Conservation (phyloP, 2,329 filamentous ascomycete species). For the Alternaria ventricosa region DNA sequence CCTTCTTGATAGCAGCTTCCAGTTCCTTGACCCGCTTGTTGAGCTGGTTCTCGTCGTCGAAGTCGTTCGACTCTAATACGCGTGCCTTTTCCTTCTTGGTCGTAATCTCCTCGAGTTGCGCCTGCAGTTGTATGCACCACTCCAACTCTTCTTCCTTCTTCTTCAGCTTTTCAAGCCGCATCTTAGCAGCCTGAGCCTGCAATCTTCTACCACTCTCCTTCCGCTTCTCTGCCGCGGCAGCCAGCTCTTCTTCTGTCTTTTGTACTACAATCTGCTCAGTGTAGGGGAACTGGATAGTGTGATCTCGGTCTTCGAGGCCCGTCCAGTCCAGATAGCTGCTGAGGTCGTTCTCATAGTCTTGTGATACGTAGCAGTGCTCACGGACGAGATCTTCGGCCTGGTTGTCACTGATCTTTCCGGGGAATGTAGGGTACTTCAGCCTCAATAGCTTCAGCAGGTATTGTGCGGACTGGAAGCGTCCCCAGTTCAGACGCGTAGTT, state of each 20-base stretch:
- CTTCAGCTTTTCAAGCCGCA: slow-evolving; percentile 93
- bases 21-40: slow-evolving; percentile 87
- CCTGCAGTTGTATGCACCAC: slow-evolving; percentile 86
- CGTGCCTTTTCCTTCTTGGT: slow-evolving; percentile 87
- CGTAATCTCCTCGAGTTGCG: slow-evolving; percentile 69
- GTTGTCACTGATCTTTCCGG: slow-evolving; percentile 81
- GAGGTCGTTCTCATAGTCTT: slow-evolving; percentile 82
- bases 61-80: slow-evolving; percentile 85
- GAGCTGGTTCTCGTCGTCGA: slow-evolving; percentile 87
- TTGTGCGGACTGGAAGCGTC: slow-evolving; percentile 85
- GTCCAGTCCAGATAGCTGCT: slow-evolving; percentile 84
- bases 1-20: slow-evolving; percentile 86
- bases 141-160: slow-evolving; percentile 95
- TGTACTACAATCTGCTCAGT: slow-evolving; percentile 89
- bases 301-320: slow-evolving; percentile 85
- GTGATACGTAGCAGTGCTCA: slow-evolving; percentile 88
- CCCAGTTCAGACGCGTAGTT: slow-evolving; percentile 92
- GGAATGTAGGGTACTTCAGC: slow-evolving; percentile 90
- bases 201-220: slow-evolving; percentile 90
- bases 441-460: slow-evolving; percentile 88
- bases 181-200: slow-evolving; percentile 96
- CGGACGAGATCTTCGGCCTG: slow-evolving; percentile 88
- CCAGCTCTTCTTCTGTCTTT: slow-evolving; percentile 94
- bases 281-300: slow-evolving; percentile 90
- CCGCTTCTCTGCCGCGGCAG: slow-evolving; percentile 87